phyloP scores from a whole-genome alignment of 495 filamentous ascomycete genomes.

The Penicillium canescens region DNA sequence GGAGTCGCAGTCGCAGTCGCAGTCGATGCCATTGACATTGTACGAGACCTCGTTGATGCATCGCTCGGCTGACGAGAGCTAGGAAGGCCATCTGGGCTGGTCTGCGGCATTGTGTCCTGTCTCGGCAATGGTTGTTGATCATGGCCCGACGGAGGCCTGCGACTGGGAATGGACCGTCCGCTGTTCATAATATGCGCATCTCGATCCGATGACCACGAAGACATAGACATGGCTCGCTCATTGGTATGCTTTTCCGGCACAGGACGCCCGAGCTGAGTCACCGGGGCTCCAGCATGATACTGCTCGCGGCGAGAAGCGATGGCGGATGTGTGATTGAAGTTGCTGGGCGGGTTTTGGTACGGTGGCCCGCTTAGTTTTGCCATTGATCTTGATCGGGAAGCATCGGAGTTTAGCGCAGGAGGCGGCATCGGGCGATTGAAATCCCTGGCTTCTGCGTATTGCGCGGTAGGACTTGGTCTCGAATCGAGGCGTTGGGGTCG shows the following conservation, averaged over 20 bases:
- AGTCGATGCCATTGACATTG: constrained; percentile 92
- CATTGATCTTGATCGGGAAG: constrained; percentile 76
- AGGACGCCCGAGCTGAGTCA: constrained; percentile 86
- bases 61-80: constrained; percentile 44
- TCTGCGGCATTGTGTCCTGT: constrained; percentile 26
- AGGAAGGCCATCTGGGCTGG: constrained; percentile 24
- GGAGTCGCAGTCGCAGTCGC: constrained; percentile 43
- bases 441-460: constrained; percentile 50
- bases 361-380: constrained; percentile 65
- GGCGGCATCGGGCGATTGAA: constrained; percentile 53
- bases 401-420: constrained; percentile 79
- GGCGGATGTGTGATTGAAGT: constrained; percentile 66
- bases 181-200: constrained; percentile 84
- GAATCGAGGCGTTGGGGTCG: constrained; percentile 71
- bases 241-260: constrained; percentile 85
- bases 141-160: constrained; percentile 57
- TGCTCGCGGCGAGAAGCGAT: constrained; percentile 75
- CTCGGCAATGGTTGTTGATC: constrained; percentile 21
- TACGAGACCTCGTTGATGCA: constrained; percentile 48
- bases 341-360: constrained; percentile 64
- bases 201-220: constrained; percentile 73
- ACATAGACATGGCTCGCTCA: constrained; percentile 95
- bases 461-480: constrained; percentile 60
- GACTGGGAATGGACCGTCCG: constrained; percentile 79
- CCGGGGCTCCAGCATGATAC: constrained; percentile 61